Conservation (phyloP, 106 monocot genomes). For the Dendrobium catenatum region DNA sequence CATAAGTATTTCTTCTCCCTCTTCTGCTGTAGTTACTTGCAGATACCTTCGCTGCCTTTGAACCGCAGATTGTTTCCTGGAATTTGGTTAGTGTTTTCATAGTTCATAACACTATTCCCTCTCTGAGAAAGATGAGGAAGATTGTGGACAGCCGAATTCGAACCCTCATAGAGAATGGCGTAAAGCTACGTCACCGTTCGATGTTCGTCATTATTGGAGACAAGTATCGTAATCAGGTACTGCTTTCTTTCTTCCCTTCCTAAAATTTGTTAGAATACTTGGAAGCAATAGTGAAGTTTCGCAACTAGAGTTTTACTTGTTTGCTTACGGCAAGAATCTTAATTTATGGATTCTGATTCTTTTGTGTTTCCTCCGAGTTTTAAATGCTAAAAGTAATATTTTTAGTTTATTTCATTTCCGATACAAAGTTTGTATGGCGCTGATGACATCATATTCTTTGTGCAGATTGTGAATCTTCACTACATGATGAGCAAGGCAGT, state of each 20-base stretch:
- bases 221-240: conserved; percentile 48
- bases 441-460: not conserved
- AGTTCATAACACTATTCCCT: not conserved
- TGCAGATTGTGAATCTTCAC: conserved; percentile 81
- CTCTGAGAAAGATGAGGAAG: conserved; percentile 52
- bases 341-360: not conserved
- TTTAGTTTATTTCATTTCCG: not conserved
- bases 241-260: not conserved
- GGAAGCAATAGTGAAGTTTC: not conserved
- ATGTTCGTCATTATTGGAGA: conserved; percentile 74
- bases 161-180: conserved; percentile 91
- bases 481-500: conserved; percentile 60
- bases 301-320: too few relatives aligned
- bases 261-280: not conserved
- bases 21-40: too few relatives aligned
- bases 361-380: not conserved
- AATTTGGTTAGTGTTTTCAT: not conserved
- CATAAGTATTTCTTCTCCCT: too few relatives aligned
- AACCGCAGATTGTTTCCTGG: too few relatives aligned
- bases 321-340: too few relatives aligned
- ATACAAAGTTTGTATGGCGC: not conserved
- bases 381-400: not conserved
- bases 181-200: conserved; percentile 76
- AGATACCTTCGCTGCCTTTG: too few relatives aligned
- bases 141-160: conserved; percentile 90